These are phyloP conservation scores for Sanghuangporus sanghuang DNA, from an alignment of 1,284 basidiomycete genomes.

Conservation along the genomic window DNA sequence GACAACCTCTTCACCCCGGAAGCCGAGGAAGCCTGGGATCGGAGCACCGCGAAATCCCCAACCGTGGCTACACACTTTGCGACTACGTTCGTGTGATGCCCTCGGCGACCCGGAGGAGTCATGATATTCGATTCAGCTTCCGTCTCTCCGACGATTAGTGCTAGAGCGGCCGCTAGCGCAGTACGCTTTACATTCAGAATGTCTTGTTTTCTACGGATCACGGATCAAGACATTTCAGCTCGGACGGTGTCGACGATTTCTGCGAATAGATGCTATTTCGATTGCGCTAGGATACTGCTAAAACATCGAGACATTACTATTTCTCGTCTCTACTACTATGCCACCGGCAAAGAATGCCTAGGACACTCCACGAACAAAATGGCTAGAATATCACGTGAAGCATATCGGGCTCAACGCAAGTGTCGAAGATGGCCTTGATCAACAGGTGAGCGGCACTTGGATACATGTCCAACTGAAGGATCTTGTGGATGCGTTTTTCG, in stretches of 20 bases:
- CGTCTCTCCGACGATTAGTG: slow-evolving; percentile 1
- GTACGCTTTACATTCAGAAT: neutral
- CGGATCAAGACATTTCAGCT: slow-evolving; percentile 3
- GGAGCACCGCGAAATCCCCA: neutral
- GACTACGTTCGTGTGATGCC: neutral
- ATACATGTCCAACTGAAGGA: neutral
- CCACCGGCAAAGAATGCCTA: neutral
- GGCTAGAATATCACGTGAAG: neutral
- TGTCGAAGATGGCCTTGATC: neutral
- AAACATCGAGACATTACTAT: neutral
- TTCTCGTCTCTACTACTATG: slow-evolving; percentile 2
- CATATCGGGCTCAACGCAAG: neutral
- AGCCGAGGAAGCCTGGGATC: neutral
- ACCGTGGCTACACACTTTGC: slow-evolving; percentile 1
- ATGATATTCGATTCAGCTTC: neutral
- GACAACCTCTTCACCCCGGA: neutral
- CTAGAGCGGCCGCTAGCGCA: neutral
- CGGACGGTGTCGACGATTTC: neutral
- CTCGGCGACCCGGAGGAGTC: slow-evolving; percentile 1
- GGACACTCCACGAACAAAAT: neutral
- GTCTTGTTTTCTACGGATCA: neutral
- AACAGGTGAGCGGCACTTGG: neutral
- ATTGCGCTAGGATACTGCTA: neutral
- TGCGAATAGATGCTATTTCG: neutral
- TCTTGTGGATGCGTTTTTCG: neutral